Base-by-base conservation (phyloP, 169 alveolate species). In the Plasmodium coatneyi region DNA sequence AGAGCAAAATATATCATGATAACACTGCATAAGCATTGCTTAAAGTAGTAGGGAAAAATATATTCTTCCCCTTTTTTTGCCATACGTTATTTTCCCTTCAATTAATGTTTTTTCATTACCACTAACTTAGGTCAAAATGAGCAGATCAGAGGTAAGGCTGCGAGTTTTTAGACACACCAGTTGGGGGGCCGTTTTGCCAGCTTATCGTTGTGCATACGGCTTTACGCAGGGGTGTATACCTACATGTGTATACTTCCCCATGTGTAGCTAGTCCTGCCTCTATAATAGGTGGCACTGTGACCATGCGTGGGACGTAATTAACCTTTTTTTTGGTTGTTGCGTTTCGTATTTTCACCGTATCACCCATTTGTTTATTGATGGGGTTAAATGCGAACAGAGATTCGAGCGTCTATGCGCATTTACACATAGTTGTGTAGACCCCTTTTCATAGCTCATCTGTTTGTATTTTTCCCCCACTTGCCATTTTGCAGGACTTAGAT, bases 81-180 rank as follows among this genome's bases (percentile, higher is more conserved):
- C 28, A 34, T 43, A 32, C 32, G 14, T 12, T 66, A 28, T 72
- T 12, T 70, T 4, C 43, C 30, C 6, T 43, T 41, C 43, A 39
- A 39, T 86, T 86, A 34, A 71, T 83, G 92, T 83, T 83, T 30
- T 70, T 83, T 54, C 41, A 74, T 83, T 82, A 25, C 36, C 30
- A 74, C 14, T 52, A 49, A 72, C 25, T 34, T 70, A 76, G 93
- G 82, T 52, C 43, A 86, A 70, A 74, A 86, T 52, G 84, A 56
- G 70, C 43, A 76, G 78, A 72, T 22, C 32, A 78, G 93, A 86
- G 93, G 93, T 86, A 86, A 86, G 43, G 12, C 14, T 72, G 34
- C 19, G 78, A 39, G 56, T 81, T 28, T 36, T 43, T 80, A 49
- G 25, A 66, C 78, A 12, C 22, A 56, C 71, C 43, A 28, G 14